A percentile compares a stretch with the other conserved stretches of the same genome.
Evolutionary conservation across 2,329 filamentous ascomycete genomes (phyloP).

Genomic region (Bisporella sp.): DNA sequence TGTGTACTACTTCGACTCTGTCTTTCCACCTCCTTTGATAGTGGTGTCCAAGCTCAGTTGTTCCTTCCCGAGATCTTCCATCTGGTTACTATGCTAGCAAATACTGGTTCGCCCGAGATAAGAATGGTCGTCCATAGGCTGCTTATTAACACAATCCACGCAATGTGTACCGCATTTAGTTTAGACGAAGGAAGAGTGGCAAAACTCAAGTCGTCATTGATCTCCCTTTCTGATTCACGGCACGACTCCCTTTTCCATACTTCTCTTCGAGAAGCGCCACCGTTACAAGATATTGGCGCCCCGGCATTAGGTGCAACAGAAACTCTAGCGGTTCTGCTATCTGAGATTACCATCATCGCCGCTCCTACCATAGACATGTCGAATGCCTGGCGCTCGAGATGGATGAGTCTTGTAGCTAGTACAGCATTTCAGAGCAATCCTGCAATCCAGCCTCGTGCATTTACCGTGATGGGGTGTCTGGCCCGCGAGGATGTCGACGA

Average conservation of each 20-base stretch:
- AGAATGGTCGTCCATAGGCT: constrained; percentile 55
- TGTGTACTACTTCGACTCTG: constrained; percentile 61
- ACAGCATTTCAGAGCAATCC: constrained; percentile 69
- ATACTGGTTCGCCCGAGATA: constrained; percentile 52
- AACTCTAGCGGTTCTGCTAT: constrained; percentile 52
- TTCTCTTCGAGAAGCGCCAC: constrained; percentile 44
- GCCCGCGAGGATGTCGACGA: constrained; percentile 67
- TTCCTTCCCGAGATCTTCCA: constrained; percentile 65
- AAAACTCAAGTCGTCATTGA: constrained; percentile 44
- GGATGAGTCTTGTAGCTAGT: constrained; percentile 68
- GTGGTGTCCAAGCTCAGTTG: constrained; percentile 58
- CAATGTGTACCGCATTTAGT: constrained; percentile 57
- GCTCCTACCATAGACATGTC: constrained; percentile 58
- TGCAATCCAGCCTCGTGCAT: constrained; percentile 61
- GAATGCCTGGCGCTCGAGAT: constrained; percentile 63
- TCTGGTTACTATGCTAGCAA: constrained; percentile 63
- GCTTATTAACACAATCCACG: constrained; percentile 60
- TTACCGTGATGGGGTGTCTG: constrained; percentile 64
- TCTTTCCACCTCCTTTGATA: constrained; percentile 60
- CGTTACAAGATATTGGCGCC: constrained; percentile 42
- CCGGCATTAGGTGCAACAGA: constrained; percentile 42
- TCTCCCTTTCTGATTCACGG: constrained; percentile 51
- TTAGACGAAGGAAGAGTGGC: constrained; percentile 47
- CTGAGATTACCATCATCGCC: constrained; percentile 56
- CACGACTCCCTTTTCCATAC: constrained; percentile 50